Evolutionary conservation across 352 stramenopile genomes (phyloP), one percentile per base, ranked within the genome.

Genomic region (Phytophthora sp.): DNA sequence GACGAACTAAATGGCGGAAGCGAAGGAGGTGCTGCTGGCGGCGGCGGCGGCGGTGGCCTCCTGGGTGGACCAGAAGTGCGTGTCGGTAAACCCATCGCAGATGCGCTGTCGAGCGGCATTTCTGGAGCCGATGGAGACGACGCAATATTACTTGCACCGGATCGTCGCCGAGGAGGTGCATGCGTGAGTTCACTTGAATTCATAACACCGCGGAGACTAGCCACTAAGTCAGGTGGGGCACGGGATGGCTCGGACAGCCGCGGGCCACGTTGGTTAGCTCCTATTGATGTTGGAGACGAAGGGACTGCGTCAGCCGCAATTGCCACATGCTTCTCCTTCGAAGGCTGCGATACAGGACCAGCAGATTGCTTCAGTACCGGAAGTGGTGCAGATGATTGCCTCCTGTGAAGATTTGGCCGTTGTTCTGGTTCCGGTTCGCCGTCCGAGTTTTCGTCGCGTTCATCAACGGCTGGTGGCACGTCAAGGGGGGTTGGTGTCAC

Each of bases 141-240:
- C 27, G 54, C 34, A 21, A 18, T 28, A 10, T 39, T 66, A 20
- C 30, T 49, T 13, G 44, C 41, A 13, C 32, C 61, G 11, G 49
- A 62, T 2, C 52, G 53, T 68, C 66, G 66, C 23, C 76, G 76
- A 1, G 49, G 55, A 8, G 77, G 73, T 2, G 70, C 74, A 9
- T 76, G 79, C 4, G 76, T 81, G 6, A 89, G 64, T 38, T 92
- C 83, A 13, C 75, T 86, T 12, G 83, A 89, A 60, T 87, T 89
- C 83, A 92, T 92, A 10, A 92, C 79, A 12, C 83, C 82, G 24
- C 72, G 79, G 9, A 92, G 52, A 52, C 75, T 77, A 1, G 68
- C 70, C 0, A 92, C 68, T 35, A 89, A 74, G 23, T 88, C 80
- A 13, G 76, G 57, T 3, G 77, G 82, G 9, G 71, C 76, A 10